Evolutionary conservation across 106 monocot genomes (phyloP).

Genomic region (Apostasia shenzhenica): DNA sequence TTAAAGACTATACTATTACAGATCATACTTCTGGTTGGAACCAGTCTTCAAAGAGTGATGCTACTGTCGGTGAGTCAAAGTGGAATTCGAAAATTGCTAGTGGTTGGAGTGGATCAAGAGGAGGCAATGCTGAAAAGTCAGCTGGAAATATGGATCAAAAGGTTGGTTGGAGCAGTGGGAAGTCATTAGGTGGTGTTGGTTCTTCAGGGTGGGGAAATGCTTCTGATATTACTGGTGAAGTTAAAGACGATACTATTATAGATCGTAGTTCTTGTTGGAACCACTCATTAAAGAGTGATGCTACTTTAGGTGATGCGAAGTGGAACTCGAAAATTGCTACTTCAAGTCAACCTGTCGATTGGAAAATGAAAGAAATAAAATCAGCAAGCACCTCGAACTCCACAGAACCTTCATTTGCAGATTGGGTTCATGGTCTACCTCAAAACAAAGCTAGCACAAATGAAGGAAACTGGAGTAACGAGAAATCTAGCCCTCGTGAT

Average conservation of each 20-base stretch:
- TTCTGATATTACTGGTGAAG: conserved; percentile 5
- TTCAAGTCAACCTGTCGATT: no score
- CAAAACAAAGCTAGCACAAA: not conserved
- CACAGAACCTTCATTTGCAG: not conserved
- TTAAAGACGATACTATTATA: not conserved
- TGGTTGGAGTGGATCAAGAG: not conserved
- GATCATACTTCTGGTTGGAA: no score
- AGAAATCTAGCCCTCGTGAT: not conserved
- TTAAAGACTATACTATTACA: no score
- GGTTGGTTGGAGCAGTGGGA: not conserved
- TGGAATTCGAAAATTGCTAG: not conserved
- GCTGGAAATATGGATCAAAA: not conserved
- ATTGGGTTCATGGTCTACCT: not conserved
- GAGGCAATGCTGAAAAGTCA: not conserved
- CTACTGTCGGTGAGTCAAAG: no score
- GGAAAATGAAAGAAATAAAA: not conserved
- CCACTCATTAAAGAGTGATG: conserved; percentile 1
- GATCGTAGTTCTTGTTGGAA: not conserved
- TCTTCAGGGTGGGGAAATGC: not conserved
- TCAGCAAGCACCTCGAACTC: not conserved
- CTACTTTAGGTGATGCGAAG: not conserved
- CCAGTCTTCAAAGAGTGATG: no score
- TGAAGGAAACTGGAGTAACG: not conserved
- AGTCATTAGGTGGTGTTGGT: not conserved
- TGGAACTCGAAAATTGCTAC: no score